Evolutionary conservation across 148 eudicot genomes (phyloP), one percentile per base, ranked within the genome.

Genomic region (Fagopyrum esculentum): DNA sequence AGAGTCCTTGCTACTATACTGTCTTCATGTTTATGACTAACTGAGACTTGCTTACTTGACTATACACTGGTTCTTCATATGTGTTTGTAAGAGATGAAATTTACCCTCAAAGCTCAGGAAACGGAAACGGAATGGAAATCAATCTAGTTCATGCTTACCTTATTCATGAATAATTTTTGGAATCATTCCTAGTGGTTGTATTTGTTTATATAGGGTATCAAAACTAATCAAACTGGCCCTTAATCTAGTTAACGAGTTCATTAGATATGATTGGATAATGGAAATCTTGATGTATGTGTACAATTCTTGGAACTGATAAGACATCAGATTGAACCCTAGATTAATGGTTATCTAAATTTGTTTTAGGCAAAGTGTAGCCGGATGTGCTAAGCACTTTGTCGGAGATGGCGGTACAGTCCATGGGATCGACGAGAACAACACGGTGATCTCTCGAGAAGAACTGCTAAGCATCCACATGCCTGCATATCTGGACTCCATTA

Each of bases 381-480:
- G 83, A n/a, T 89, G 93, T 78, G 93, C 93, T 16, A 90, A 90
- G 83, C 94, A 90, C 83, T 90, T 88, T 75, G 91, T 90, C 59
- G 94, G 91, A 52, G 91, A 90, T 46, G 95, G 95, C n/a, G 95
- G 95, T 30, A 90, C 95, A 1, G 82, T 83, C 45, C 80, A 81
- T 15, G 94, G 94, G 6, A 86, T 90, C 51, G 80, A 90, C 30
- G 94, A 90, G 79, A 85, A 90, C 80, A 90, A 90, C 78, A 90
- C 95, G 4, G 81, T 85, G 79, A 82, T 87, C 60, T 11, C 80
- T 57, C 16, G 1, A 1, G 10, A 83, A 0, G 87, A 79, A 56
- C 79, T 89, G 63, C 15, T 90, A 1, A 61, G 48, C 79, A 90
- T 90, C 66, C 95, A 90, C 77, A 88, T 90, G 90, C 95, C 95